phyloP scores from a whole-genome alignment of 306 rosid species.

The Vigna nakashimae region DNA sequence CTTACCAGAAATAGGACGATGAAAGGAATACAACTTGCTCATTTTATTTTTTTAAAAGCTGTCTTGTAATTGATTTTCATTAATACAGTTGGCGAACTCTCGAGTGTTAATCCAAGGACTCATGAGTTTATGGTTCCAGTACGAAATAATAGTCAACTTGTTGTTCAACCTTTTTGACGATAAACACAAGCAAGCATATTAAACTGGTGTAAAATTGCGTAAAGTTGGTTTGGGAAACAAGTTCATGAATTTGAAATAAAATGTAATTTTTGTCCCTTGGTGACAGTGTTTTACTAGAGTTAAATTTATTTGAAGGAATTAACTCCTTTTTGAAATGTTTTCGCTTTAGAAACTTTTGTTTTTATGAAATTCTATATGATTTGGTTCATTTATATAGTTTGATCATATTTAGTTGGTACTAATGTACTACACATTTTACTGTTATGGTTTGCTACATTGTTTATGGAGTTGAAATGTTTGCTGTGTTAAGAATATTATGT shows the following conservation, averaged over 20 bases:
- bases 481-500: neutral
- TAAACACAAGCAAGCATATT: neutral
- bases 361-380: neutral
- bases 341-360: neutral
- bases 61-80: neutral
- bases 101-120: too few species aligned
- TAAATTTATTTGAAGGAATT: neutral
- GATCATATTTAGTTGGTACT: neutral
- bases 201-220: neutral
- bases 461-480: neutral
- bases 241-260: neutral
- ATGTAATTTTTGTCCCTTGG: neutral
- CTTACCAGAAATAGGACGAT: neutral
- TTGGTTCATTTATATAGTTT: neutral
- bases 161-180: neutral
- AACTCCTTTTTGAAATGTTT: neutral
- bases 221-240: neutral
- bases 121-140: neutral
- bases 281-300: neutral
- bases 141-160: neutral
- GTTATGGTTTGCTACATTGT: neutral
- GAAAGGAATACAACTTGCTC: neutral
- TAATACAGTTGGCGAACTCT: too few species aligned
- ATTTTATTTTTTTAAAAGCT: neutral
- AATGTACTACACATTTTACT: too few species aligned